Conservation (phyloP, 345 rosid species). For the Mercurialis annua region DNA sequence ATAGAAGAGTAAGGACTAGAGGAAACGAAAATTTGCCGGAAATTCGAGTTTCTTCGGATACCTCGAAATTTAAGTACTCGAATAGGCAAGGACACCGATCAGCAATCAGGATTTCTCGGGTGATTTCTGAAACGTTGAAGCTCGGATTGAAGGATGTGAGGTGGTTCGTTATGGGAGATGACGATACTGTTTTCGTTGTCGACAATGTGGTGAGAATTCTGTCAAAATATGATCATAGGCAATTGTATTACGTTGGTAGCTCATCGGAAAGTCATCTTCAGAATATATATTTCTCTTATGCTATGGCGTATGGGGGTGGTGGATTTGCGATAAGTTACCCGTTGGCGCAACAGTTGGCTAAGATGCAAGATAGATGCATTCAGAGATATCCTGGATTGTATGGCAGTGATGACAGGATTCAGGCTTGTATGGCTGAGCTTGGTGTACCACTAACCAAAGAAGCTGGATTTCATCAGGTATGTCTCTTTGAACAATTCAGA, state of each 20-base stretch:
- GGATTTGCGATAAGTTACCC: constrained; percentile 85
- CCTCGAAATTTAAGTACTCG: constrained; percentile 61
- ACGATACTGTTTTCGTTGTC: constrained; percentile 65
- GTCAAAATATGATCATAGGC: constrained; percentile 58
- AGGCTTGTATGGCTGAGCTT: constrained; percentile 85
- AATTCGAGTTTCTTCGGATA: constrained; percentile 57
- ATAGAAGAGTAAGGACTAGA: constrained; percentile 37
- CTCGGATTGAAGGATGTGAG: constrained; percentile 61
- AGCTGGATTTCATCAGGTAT: constrained; percentile 84
- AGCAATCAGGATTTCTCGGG: constrained; percentile 69
- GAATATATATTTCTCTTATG: constrained; percentile 69
- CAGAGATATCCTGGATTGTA: constrained; percentile 71
- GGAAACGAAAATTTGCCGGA: constrained; percentile 53
- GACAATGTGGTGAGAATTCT: constrained; percentile 64
- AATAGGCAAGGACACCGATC: constrained; percentile 65
- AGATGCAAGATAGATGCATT: constrained; percentile 76
- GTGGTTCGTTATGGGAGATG: constrained; percentile 91
- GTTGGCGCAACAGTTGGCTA: constrained; percentile 54
- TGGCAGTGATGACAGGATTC: constrained; percentile 81
- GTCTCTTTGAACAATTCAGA: too few relatives aligned
- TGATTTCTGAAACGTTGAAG: constrained; percentile 66
- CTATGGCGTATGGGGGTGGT: constrained; percentile 85
- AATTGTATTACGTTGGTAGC: constrained; percentile 70
- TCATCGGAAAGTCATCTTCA: constrained; percentile 76
- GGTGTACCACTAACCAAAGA: constrained; percentile 77